phyloP scores from a whole-genome alignment of 805 yeast species.

The Pichia rugopelliculosa region DNA sequence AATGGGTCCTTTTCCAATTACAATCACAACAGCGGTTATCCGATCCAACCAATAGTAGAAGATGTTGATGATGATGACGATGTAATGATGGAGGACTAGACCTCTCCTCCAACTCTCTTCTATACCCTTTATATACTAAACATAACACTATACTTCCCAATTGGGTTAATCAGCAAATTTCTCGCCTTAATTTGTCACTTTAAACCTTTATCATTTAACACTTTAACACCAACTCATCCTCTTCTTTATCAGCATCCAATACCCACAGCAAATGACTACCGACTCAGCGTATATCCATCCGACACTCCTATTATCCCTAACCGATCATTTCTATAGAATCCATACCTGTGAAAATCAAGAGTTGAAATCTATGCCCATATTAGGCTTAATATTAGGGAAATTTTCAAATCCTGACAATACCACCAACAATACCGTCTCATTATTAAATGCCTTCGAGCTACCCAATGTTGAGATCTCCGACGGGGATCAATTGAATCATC shows the following conservation, averaged over 20 bases:
- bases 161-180: too few relatives aligned
- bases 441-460: slow-evolving; percentile 9
- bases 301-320: slow-evolving; percentile 5
- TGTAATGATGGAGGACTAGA: slow-evolving; percentile 9
- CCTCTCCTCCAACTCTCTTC: background rate
- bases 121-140: background rate
- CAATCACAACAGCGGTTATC: too few relatives aligned
- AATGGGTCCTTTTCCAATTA: background rate
- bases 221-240: too few relatives aligned
- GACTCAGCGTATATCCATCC: slow-evolving; percentile 2
- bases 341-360: background rate
- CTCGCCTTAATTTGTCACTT: too few relatives aligned
- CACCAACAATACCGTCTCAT: background rate
- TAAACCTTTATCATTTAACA: too few relatives aligned
- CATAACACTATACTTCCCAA: too few relatives aligned
- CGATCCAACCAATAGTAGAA: background rate
- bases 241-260: background rate
- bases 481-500: background rate
- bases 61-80: slow-evolving; percentile 8
- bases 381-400: slow-evolving; percentile 13
- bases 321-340: slow-evolving; percentile 9
- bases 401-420: background rate
- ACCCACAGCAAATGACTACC: background rate
- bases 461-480: background rate
- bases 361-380: background rate